Percentiles rank a stretch among this genome's conserved stretches.
These are phyloP conservation scores for Terana coerulea DNA, from an alignment of 768 basidiomycete species.

Conservation along the genomic window DNA sequence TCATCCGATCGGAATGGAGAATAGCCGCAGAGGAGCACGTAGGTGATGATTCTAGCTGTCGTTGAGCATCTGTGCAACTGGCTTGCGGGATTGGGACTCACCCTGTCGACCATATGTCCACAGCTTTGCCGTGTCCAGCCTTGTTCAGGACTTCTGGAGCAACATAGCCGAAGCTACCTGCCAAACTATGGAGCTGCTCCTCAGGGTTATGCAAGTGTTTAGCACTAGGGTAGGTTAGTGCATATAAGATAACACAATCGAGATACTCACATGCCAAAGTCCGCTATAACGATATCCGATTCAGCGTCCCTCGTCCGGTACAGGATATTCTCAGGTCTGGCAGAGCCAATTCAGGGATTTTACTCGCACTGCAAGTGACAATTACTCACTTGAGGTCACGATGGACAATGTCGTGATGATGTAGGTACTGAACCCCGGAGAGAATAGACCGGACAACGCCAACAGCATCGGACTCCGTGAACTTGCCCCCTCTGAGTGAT, in stretches of 20 bases:
- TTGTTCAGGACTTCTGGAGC: conserved; percentile 86
- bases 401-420: conserved; percentile 91
- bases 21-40: conserved; percentile 93
- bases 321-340: conserved; percentile 92
- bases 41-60: conserved; percentile 76
- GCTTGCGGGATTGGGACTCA: conserved; percentile 30
- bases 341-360: neutral
- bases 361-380: neutral
- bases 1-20: conserved; percentile 90
- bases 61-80: neutral
- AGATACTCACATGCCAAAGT: conserved; percentile 86
- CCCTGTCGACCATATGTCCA: conserved; percentile 95
- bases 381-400: conserved; percentile 81
- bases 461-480: conserved; percentile 90
- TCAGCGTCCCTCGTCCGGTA: conserved; percentile 73
- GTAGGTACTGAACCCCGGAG: conserved; percentile 85
- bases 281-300: conserved; percentile 91
- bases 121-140: conserved; percentile 85
- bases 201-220: conserved; percentile 74
- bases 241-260: neutral
- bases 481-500: conserved; percentile 83
- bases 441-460: conserved; percentile 78
- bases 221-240: conserved; percentile 44
- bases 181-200: conserved; percentile 67
- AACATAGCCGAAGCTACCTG: conserved; percentile 85